These are phyloP conservation scores for Lathyrus oleraceus DNA, from an alignment of 306 rosid genomes.

Conservation along the genomic window DNA sequence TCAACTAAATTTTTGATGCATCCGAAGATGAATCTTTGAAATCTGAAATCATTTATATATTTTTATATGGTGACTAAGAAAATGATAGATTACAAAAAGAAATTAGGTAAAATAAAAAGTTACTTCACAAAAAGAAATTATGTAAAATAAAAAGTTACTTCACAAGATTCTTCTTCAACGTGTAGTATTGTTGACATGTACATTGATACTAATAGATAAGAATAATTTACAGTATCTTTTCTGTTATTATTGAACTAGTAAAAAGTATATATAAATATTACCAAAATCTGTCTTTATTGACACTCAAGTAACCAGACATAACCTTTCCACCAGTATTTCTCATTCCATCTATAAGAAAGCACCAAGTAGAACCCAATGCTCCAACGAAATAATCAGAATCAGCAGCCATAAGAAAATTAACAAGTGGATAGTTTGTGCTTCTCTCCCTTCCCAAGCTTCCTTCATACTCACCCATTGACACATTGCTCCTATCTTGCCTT, in stretches of 20 bases:
- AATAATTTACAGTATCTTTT: neutral
- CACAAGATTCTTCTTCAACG: too few species aligned
- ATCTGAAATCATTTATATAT: too few species aligned
- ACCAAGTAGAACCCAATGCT: constrained; percentile 86
- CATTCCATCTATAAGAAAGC: constrained; percentile 82
- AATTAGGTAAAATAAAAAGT: too few species aligned
- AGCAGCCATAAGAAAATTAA: constrained; percentile 71
- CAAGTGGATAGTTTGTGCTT: constrained; percentile 72
- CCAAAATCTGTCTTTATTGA: constrained; percentile 81
- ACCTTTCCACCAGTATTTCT: constrained; percentile 82
- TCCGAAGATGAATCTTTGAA: too few species aligned
- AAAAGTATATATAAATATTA: constrained; percentile 12
- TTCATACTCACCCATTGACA: constrained; percentile 74
- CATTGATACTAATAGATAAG: neutral
- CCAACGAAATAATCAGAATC: constrained; percentile 79
- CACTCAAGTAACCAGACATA: constrained; percentile 80
- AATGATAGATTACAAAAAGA: too few species aligned
- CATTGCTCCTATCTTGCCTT: constrained; percentile 59
- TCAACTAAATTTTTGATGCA: too few species aligned
- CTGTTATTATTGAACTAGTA: constrained; percentile 8
- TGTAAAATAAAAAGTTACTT: too few species aligned
- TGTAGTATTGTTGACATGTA: neutral
- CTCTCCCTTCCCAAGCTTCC: constrained; percentile 67
- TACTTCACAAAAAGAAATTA: too few species aligned
- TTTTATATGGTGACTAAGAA: too few species aligned